A percentile compares a stretch with the other conserved stretches of the same genome.
phyloP scores from a whole-genome alignment of 2,329 filamentous ascomycete genomes.

The Neonectria neomacrospora region DNA sequence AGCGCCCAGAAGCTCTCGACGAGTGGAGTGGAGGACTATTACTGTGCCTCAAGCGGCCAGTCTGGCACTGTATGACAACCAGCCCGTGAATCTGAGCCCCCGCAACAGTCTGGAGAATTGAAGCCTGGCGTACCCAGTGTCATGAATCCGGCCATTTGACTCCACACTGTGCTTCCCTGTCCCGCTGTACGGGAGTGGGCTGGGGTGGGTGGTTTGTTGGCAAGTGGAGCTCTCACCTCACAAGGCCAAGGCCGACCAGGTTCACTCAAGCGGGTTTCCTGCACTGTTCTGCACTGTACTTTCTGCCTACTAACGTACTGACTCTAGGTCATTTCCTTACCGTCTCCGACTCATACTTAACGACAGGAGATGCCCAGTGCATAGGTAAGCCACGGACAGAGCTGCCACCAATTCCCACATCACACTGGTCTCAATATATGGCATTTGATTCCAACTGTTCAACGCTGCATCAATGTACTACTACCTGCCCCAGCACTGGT shows the following conservation, averaged over 20 bases:
- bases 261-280: not conserved
- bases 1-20: not conserved
- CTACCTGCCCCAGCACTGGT: not conserved
- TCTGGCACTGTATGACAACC: not conserved
- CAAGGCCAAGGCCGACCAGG: not conserved
- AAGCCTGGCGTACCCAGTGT: not conserved
- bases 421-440: not conserved
- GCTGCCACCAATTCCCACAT: not conserved
- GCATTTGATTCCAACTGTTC: not conserved
- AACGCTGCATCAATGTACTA: not conserved
- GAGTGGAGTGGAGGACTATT: not conserved
- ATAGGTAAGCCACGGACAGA: not conserved
- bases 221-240: not conserved
- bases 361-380: not conserved
- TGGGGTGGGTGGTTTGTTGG: not conserved
- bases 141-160: not conserved
- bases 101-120: not conserved
- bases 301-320: not conserved
- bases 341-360: not conserved
- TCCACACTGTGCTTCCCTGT: constrained; percentile 8
- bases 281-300: not conserved
- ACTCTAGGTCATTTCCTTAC: not conserved
- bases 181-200: not conserved
- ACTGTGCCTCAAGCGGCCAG: not conserved
- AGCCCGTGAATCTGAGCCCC: not conserved